Conservation (phyloP, 495 filamentous ascomycete genomes). For the Aspergillus cavernicola region DNA sequence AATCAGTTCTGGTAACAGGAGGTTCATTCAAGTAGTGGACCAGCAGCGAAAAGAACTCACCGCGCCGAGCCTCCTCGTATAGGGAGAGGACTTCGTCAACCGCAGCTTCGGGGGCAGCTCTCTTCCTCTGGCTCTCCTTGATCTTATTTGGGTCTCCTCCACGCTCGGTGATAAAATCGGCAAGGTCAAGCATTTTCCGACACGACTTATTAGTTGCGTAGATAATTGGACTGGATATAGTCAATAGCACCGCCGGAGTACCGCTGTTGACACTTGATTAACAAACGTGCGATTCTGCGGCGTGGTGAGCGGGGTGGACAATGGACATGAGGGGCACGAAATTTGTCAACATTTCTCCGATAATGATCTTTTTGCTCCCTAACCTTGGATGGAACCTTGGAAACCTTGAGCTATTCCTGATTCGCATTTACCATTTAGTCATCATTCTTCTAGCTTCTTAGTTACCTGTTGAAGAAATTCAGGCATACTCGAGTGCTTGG, state of each 20-base stretch:
- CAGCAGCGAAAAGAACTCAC: constrained; percentile 36
- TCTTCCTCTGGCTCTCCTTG: constrained; percentile 79
- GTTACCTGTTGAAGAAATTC: no score
- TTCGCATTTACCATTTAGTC: no score
- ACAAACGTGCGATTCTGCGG: neutral
- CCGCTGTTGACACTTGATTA: neutral
- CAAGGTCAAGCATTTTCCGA: constrained; percentile 67
- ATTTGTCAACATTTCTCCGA: neutral
- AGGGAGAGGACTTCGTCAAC: constrained; percentile 89
- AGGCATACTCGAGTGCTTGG: no score
- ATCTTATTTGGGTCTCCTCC: constrained; percentile 87
- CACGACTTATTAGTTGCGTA: neutral
- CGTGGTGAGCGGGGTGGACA: neutral
- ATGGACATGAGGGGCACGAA: constrained; percentile 1
- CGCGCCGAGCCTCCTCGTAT: constrained; percentile 81
- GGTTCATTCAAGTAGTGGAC: neutral
- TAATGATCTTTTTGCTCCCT: no score
- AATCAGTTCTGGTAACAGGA: neutral
- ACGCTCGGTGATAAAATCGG: constrained; percentile 78
- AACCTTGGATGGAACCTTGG: no score
- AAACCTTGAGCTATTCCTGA: no score
- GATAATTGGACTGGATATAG: neutral
- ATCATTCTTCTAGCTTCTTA: no score
- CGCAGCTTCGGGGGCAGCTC: constrained; percentile 70
- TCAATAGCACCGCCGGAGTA: neutral